phyloP scores from a whole-genome alignment of 2,329 filamentous ascomycete genomes.

The Talaromyces sp. region DNA sequence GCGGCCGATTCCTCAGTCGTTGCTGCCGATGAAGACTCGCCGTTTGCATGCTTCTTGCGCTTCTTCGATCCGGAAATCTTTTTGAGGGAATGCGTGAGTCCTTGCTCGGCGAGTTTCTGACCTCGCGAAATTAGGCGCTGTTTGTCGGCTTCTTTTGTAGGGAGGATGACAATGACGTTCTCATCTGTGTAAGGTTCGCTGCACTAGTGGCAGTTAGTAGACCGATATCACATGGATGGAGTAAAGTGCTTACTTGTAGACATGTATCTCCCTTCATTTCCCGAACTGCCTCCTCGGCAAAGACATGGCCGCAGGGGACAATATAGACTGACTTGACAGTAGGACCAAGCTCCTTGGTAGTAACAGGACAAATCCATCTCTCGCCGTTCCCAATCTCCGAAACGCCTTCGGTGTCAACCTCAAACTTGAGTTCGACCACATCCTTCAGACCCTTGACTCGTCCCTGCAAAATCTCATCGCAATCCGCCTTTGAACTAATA shows the following conservation, averaged over 20 bases:
- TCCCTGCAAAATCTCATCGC: conserved; percentile 59
- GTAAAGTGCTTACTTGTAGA: conserved; percentile 44
- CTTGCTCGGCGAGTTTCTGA: conserved; percentile 65
- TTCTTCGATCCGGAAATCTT: conserved; percentile 67
- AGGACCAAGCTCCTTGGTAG: conserved; percentile 78
- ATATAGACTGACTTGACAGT: conserved; percentile 78
- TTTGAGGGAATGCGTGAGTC: conserved; percentile 82
- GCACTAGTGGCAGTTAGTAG: conserved; percentile 53
- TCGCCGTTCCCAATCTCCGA: conserved; percentile 40
- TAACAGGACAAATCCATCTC: conserved; percentile 79
- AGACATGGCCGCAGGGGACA: conserved; percentile 92
- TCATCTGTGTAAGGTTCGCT: conserved; percentile 67
- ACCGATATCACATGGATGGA: neutral
- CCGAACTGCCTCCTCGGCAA: conserved; percentile 79
- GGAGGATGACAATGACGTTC: conserved; percentile 79
- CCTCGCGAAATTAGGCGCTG: conserved; percentile 63
- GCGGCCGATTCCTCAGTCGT: neutral
- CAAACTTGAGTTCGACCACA: conserved; percentile 80
- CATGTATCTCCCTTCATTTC: conserved; percentile 68
- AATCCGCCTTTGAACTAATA: conserved; percentile 55
- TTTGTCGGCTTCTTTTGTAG: conserved; percentile 67
- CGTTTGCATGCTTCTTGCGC: conserved; percentile 67
- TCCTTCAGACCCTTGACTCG: conserved; percentile 77
- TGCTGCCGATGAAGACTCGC: conserved; percentile 21
- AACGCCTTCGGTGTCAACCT: conserved; percentile 39